These are phyloP conservation scores for Smithsoniella earleae DNA, from an alignment of 163 green algal species.

Conservation along the genomic window DNA sequence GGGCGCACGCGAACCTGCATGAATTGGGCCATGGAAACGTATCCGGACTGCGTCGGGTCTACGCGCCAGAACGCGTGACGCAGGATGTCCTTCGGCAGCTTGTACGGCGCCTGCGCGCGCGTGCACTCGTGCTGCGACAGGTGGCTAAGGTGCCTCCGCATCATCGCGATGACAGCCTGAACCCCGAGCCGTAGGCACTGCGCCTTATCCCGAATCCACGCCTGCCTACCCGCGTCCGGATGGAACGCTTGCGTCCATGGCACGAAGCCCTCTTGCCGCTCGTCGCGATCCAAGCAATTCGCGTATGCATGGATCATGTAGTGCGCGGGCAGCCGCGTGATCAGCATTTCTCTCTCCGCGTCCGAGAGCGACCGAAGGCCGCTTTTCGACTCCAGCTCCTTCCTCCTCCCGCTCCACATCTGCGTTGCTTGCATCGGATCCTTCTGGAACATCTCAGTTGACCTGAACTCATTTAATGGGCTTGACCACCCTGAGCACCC, in stretches of 20 bases:
- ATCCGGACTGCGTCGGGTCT: conserved; percentile 39
- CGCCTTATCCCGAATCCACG: conserved; percentile 40
- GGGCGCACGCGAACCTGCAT: conserved; percentile 38
- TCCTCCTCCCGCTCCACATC: not conserved
- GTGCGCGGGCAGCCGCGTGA: conserved; percentile 39
- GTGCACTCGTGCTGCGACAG: conserved; percentile 31
- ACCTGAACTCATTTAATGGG: not conserved
- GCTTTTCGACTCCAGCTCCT: conserved; percentile 1
- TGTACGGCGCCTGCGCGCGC: conserved; percentile 37
- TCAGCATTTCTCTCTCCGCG: conserved; percentile 40
- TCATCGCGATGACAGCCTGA: conserved; percentile 24
- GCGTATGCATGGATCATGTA: conserved; percentile 43
- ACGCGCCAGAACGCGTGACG: conserved; percentile 44
- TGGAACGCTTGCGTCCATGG: conserved; percentile 43
- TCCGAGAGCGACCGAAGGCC: conserved; percentile 26
- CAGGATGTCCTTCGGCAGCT: conserved; percentile 44
- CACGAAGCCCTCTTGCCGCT: conserved; percentile 34
- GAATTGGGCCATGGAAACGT: conserved; percentile 49
- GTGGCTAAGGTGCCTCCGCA: conserved; percentile 31
- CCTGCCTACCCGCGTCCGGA: not conserved
- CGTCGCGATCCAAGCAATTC: conserved; percentile 42
- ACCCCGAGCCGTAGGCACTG: conserved; percentile 36
- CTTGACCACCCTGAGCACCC: not conserved
- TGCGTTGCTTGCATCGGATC: not conserved
- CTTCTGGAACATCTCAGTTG: not conserved